Percentiles rank a stretch among this genome's conserved stretches.
phyloP scores from a whole-genome alignment of 2,329 filamentous ascomycete genomes.

The Thermomyces lanuginosus region DNA sequence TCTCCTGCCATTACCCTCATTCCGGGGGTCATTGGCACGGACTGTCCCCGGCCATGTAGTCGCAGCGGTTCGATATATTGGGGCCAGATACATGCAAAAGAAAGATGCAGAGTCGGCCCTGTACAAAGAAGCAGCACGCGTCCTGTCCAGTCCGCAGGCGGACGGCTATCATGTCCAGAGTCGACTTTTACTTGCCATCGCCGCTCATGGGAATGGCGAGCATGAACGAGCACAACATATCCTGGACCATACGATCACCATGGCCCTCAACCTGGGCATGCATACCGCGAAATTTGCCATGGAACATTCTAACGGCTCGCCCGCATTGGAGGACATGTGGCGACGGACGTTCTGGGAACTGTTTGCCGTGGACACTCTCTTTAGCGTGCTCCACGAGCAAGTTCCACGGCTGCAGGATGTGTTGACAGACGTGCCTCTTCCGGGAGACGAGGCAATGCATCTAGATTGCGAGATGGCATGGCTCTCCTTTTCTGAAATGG shows the following conservation, averaged over 20 bases:
- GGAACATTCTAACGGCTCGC: constrained; percentile 32
- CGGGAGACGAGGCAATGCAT: constrained; percentile 47
- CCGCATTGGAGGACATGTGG: constrained; percentile 62
- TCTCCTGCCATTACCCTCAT: constrained; percentile 27
- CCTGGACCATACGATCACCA: constrained; percentile 46
- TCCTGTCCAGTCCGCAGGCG: constrained; percentile 4
- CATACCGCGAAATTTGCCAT: constrained; percentile 44
- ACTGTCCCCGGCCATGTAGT: constrained; percentile 28
- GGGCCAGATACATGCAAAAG: constrained; percentile 31
- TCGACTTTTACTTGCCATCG: constrained; percentile 16
- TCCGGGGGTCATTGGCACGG: constrained; percentile 11
- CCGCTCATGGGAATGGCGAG: constrained; percentile 14
- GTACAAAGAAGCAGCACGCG: constrained; percentile 9
- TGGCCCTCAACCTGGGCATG: constrained; percentile 57
- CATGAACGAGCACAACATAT: constrained; percentile 11
- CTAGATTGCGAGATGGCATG: too few relatives aligned
- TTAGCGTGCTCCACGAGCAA: constrained; percentile 45
- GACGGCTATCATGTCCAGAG: constrained; percentile 18
- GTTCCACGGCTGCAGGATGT: constrained; percentile 21
- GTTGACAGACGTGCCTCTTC: constrained; percentile 47
- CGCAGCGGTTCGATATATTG: constrained; percentile 35
- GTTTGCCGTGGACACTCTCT: constrained; percentile 59
- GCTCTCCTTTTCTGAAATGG: too few relatives aligned
- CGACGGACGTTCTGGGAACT: constrained; percentile 73
- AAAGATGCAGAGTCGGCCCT: constrained; percentile 10